Conservation (phyloP, 495 filamentous ascomycete genomes). For the Pyrenopolyporus hunteri region DNA sequence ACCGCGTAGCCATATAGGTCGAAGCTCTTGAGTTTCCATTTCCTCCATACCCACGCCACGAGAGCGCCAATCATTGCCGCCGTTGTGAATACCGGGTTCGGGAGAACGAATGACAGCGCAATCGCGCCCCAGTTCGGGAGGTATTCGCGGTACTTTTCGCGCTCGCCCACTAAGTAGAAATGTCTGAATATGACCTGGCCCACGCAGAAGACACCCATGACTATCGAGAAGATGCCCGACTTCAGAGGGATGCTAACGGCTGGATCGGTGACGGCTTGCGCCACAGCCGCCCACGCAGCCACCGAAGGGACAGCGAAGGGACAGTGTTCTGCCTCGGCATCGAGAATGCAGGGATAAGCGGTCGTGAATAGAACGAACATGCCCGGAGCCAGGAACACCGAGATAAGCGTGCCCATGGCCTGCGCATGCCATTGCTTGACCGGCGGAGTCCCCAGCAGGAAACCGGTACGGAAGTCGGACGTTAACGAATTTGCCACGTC, state of each 20-base stretch:
- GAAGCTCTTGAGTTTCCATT: conserved; percentile 59
- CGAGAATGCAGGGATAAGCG: conserved; percentile 70
- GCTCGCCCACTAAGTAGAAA: conserved; percentile 59
- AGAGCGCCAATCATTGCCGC: conserved; percentile 66
- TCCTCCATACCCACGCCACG: conserved; percentile 63
- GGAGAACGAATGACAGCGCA: conserved; percentile 68
- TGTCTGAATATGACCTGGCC: conserved; percentile 62
- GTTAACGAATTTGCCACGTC: conserved; percentile 59
- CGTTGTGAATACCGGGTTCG: conserved; percentile 59
- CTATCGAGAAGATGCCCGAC: conserved; percentile 63
- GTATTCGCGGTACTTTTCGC: conserved; percentile 63
- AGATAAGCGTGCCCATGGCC: conserved; percentile 62
- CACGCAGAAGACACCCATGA: conserved; percentile 58
- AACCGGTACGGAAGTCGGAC: conserved; percentile 67
- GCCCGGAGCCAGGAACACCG: conserved; percentile 66
- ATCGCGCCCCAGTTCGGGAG: conserved; percentile 73
- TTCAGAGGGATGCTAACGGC: conserved; percentile 60
- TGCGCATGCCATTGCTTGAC: conserved; percentile 70
- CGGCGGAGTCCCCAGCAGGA: conserved; percentile 66
- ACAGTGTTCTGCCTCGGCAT: conserved; percentile 50
- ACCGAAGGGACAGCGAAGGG: conserved; percentile 66
- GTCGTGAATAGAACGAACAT: conserved; percentile 69
- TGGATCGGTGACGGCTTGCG: conserved; percentile 67
- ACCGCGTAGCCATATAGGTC: conserved; percentile 70
- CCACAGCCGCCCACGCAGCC: conserved; percentile 68